Conservation (phyloP, 2,329 filamentous ascomycete genomes). For the Pleoardoris graminearum region DNA sequence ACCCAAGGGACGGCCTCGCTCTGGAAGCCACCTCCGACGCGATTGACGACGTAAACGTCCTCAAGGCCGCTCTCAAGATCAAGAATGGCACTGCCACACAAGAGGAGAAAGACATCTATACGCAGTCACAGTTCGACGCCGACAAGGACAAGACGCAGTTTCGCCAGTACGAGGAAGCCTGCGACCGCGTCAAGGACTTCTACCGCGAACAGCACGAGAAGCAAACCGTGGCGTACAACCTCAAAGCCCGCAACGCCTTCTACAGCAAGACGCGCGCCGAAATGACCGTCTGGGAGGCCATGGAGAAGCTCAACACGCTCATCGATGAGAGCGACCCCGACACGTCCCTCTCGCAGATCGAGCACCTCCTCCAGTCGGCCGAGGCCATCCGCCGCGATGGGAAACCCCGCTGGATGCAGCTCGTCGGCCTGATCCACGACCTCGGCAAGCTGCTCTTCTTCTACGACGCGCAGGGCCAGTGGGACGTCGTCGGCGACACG, state of each 20-base stretch:
- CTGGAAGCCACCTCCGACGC: conserved; percentile 63
- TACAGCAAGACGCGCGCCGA: conserved; percentile 67
- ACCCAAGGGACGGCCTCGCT: conserved; percentile 59
- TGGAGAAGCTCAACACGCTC: conserved; percentile 88
- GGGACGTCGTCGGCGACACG: conserved; percentile 89
- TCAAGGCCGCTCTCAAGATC: conserved; percentile 59
- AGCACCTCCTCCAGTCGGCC: conserved; percentile 84
- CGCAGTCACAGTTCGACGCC: conserved; percentile 68
- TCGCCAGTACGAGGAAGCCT: conserved; percentile 80
- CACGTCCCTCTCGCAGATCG: conserved; percentile 83
- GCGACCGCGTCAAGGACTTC: conserved; percentile 83
- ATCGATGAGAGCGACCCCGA: conserved; percentile 92
- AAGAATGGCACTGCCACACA: conserved; percentile 52
- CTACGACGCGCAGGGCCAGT: conserved; percentile 82
- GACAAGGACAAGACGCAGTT: conserved; percentile 80
- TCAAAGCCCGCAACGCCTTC: conserved; percentile 75
- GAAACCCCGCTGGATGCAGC: conserved; percentile 81
- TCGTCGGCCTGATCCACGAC: conserved; percentile 77
- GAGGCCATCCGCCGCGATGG: conserved; percentile 87
- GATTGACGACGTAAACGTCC: conserved; percentile 63
- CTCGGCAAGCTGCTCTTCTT: conserved; percentile 80
- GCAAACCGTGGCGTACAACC: conserved; percentile 83
- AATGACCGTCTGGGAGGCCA: conserved; percentile 89
- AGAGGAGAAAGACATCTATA: conserved; percentile 55
- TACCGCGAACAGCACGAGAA: conserved; percentile 73